Base-by-base conservation (phyloP, 345 rosid species). In the Triadica sebifera region DNA sequence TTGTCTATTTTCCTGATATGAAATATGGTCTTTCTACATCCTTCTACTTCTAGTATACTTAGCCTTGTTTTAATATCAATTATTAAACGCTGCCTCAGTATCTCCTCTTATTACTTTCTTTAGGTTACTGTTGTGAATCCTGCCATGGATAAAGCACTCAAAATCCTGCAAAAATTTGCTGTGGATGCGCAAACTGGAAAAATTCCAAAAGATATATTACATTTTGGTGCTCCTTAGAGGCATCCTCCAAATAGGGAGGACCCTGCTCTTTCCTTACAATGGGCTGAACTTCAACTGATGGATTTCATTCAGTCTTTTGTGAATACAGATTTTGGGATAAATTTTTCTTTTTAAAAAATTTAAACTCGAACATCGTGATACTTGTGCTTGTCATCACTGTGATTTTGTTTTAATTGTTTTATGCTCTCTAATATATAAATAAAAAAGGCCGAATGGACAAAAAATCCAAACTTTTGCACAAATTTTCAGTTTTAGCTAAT, bases 211-310 rank as follows among this genome's bases (percentile, higher is more conserved):
- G 91, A 90, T 71, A 90, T 73, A 79, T 75, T 93, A 56, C 85
- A 85, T 41, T 96, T 88, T 86, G 99, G 99, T 80, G 88, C 95
- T 80, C 79, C 98, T 69, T 96, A 98, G 98, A 88, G 97, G 76
- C 95, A 96, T 89, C 90, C 96, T 81, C 93, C 97, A 8, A 75
- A 16, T 62, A 75, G 77, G 5, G 79, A 87, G 53, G 83, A 87
- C 77, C 84, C 87, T 50, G 67, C 76, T 62, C 1, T 52, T 52
- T 67, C 68, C 72, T 75, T 76, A 29, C 87, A 77, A 37, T 91
- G 98, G 98, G 97, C 97, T 51, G 90, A 93, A 86, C 87, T 96
- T 82, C 99, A 96, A 79, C 87, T 93, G 49, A 79, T 96, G 90
- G 99, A 93, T 85, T 96, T 90, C 75, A 84, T 96, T 76, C 96